Percentiles rank a stretch among this genome's conserved stretches.
These are phyloP conservation scores for Pleurotus tuoliensis DNA, from an alignment of 768 basidiomycete species.

Conservation along the genomic window DNA sequence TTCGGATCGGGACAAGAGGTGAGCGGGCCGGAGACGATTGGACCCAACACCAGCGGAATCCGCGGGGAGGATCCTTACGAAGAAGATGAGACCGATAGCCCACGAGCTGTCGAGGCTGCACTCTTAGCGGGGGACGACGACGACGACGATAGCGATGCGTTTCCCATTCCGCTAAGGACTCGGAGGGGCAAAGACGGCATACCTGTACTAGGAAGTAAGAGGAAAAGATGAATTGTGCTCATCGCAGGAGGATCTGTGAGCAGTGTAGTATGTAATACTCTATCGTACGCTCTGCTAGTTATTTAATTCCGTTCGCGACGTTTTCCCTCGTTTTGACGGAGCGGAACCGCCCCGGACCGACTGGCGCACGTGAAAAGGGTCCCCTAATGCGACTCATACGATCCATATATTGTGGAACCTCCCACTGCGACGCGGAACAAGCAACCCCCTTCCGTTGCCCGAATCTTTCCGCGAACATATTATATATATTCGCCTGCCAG, in stretches of 20 bases:
- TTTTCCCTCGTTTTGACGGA: not conserved
- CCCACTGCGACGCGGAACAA: constrained; percentile 7
- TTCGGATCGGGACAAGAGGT: constrained; percentile 52
- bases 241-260: not conserved
- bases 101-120: not conserved
- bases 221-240: constrained; percentile 49
- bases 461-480: constrained; percentile 7
- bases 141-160: constrained; percentile 71
- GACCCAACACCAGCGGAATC: constrained; percentile 62
- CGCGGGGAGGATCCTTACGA: constrained; percentile 35
- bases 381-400: constrained; percentile 4
- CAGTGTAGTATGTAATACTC: not conserved
- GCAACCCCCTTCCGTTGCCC: constrained; percentile 7
- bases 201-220: constrained; percentile 49
- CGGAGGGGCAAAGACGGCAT: constrained; percentile 57
- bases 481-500: not conserved
- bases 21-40: constrained; percentile 44
- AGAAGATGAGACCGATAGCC: not conserved
- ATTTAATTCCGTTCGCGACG: not conserved
- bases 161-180: constrained; percentile 67
- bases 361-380: constrained; percentile 7
- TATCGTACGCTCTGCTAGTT: not conserved
- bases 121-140: constrained; percentile 43
- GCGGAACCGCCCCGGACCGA: not conserved
- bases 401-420: constrained; percentile 5